Evolutionary conservation across 2,329 filamentous ascomycete species (phyloP).

Genomic region (Colletotrichum viniferum): DNA sequence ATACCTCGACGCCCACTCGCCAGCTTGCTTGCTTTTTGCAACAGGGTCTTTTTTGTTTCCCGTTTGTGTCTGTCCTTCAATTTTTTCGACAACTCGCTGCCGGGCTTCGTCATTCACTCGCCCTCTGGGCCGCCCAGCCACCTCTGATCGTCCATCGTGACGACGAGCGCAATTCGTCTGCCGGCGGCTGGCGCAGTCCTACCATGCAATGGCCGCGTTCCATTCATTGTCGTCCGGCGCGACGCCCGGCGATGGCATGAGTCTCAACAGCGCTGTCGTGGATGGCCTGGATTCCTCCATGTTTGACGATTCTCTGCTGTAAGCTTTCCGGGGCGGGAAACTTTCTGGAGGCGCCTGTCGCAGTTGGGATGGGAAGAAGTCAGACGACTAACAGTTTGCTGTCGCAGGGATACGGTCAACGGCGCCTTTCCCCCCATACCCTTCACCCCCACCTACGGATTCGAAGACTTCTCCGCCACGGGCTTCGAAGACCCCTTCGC

Average conservation of each 20-base stretch:
- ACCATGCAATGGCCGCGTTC: conserved; percentile 63
- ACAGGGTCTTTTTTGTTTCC: background rate
- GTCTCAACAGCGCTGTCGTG: conserved; percentile 49
- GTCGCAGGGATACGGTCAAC: conserved; percentile 46
- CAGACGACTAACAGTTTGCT: background rate
- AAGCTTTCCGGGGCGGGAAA: conserved; percentile 28
- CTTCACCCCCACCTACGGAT: conserved; percentile 65
- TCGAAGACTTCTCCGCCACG: conserved; percentile 60
- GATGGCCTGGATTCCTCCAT: conserved; percentile 55
- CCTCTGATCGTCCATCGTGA: background rate
- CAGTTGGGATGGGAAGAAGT: conserved; percentile 10
- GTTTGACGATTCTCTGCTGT: conserved; percentile 64
- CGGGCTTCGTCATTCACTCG: background rate
- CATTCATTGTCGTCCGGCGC: conserved; percentile 56
- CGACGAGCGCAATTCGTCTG: conserved; percentile 13
- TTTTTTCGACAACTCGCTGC: background rate
- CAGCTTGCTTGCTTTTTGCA: background rate
- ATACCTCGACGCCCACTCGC: background rate
- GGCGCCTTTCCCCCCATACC: conserved; percentile 47
- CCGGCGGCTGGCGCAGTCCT: conserved; percentile 27
- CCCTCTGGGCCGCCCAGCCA: background rate
- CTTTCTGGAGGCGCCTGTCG: background rate
- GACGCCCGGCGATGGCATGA: conserved; percentile 50
- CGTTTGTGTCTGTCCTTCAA: background rate
- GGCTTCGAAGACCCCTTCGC: conserved; percentile 72